Conservation (phyloP, 768 basidiomycete genomes). For the Lentinula raphanica region DNA sequence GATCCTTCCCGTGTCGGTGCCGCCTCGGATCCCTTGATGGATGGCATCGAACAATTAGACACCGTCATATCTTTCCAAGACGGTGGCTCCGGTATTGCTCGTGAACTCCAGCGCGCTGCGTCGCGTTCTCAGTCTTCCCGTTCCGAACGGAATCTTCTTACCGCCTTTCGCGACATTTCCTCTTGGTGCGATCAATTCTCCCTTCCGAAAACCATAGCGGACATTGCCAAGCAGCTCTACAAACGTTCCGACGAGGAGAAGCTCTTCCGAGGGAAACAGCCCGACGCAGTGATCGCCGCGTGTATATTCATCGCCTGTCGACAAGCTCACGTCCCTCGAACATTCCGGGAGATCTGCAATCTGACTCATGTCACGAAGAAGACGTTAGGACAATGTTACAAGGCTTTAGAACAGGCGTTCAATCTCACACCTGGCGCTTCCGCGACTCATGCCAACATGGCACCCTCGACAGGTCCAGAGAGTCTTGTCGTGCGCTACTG, state of each 20-base stretch:
- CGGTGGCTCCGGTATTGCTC: conserved; percentile 88
- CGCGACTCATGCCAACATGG: conserved; percentile 37
- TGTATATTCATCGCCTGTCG: conserved; percentile 98
- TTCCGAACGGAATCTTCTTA: conserved; percentile 78
- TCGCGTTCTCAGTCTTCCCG: conserved; percentile 74
- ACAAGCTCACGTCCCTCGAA: conserved; percentile 91
- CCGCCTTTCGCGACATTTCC: conserved; percentile 87
- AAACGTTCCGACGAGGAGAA: conserved; percentile 97
- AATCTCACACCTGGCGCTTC: conserved; percentile 81
- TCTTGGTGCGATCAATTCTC: conserved; percentile 96
- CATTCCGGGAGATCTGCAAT: conserved; percentile 94
- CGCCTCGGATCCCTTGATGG: conserved; percentile 86
- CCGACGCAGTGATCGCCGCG: conserved; percentile 92
- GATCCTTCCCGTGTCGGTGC: conserved; percentile 99
- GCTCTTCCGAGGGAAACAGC: conserved; percentile 82
- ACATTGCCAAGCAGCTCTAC: conserved; percentile 95
- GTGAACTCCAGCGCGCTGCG: conserved; percentile 89
- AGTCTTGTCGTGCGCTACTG: conserved; percentile 89
- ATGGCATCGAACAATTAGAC: conserved; percentile 91
- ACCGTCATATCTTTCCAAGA: conserved; percentile 95
- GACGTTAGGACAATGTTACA: conserved; percentile 89
- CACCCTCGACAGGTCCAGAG: conserved; percentile 68
- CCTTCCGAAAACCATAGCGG: conserved; percentile 87
- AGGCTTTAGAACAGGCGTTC: conserved; percentile 82
- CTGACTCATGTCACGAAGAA: conserved; percentile 94